Conservation (phyloP, 2,329 filamentous ascomycete genomes). For the Anthostomella pinea region DNA sequence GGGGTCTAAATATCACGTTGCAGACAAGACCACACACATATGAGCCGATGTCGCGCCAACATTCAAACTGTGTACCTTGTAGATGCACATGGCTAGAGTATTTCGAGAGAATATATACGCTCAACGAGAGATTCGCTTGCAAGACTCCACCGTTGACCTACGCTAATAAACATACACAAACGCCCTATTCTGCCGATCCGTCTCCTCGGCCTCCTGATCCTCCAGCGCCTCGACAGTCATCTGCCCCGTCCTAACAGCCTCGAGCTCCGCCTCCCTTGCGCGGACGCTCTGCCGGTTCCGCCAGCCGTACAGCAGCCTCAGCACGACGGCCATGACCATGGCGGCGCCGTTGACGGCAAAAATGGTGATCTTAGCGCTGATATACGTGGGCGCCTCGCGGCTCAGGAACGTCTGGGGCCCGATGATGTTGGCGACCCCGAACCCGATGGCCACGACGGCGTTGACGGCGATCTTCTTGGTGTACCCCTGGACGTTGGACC, state of each 20-base stretch:
- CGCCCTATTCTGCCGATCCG: constrained; percentile 11
- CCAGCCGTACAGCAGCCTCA: constrained; percentile 24
- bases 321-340: constrained; percentile 13
- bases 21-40: no score
- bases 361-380: constrained; percentile 53
- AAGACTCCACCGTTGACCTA: no score
- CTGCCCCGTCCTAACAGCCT: constrained; percentile 7
- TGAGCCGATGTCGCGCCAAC: no score
- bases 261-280: constrained; percentile 9
- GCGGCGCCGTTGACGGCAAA: constrained; percentile 39
- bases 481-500: constrained; percentile 32
- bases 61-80: no score
- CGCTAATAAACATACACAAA: constrained; percentile 17
- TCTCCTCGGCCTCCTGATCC: constrained; percentile 8
- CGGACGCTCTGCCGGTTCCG: constrained; percentile 12
- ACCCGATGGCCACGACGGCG: constrained; percentile 35
- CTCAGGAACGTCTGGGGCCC: constrained; percentile 55
- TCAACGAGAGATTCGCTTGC: no score
- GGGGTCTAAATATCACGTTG: no score
- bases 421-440: constrained; percentile 52
- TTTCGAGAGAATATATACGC: no score
- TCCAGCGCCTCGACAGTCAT: constrained; percentile 5
- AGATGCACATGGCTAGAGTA: no score
- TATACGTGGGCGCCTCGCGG: constrained; percentile 49
- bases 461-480: constrained; percentile 38